Percentiles rank a stretch among this genome's conserved stretches.
Evolutionary conservation across 1,284 basidiomycete genomes (phyloP).

Genomic region (Trametes sp.): DNA sequence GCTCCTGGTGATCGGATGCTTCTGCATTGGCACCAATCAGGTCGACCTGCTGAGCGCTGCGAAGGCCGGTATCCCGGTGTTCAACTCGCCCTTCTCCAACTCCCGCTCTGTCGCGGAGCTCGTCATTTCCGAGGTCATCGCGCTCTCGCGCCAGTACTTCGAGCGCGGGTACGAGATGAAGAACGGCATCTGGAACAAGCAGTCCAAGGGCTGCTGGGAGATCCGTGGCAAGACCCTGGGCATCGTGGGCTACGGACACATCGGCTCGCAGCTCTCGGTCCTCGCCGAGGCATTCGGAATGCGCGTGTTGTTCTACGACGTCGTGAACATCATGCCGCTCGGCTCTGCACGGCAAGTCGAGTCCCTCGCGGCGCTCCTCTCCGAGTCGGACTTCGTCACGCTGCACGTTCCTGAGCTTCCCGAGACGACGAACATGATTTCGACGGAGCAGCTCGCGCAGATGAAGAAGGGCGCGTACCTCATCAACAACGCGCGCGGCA

Average conservation of each 20-base stretch:
- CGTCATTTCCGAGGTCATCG: constrained; percentile 94
- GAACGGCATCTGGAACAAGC: constrained; percentile 97
- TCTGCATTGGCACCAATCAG: constrained; percentile 99
- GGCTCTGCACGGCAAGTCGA: constrained; percentile 93
- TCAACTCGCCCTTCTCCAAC: constrained; percentile 99
- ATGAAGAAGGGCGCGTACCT: constrained; percentile 98
- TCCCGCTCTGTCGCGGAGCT: constrained; percentile 99
- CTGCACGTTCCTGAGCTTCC: constrained; percentile 97
- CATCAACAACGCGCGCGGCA: constrained; percentile 97
- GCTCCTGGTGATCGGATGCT: constrained; percentile 97
- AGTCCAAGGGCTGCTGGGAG: constrained; percentile 98
- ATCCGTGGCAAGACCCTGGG: constrained; percentile 97
- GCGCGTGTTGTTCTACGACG: constrained; percentile 95
- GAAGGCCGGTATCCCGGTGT: constrained; percentile 93
- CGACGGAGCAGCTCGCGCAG: constrained; percentile 74
- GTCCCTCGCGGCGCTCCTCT: constrained; percentile 80
- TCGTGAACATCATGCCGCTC: constrained; percentile 97
- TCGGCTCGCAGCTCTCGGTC: constrained; percentile 97
- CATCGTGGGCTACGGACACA: constrained; percentile 99
- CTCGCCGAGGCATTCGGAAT: constrained; percentile 97
- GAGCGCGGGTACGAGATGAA: constrained; percentile 92
- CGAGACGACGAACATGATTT: constrained; percentile 97
- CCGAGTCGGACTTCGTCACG: constrained; percentile 91
- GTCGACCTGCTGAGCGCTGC: constrained; percentile 91
- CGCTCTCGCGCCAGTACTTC: constrained; percentile 93